Conservation (phyloP, 169 alveolate species). For the Cryptosporidium bovis region DNA sequence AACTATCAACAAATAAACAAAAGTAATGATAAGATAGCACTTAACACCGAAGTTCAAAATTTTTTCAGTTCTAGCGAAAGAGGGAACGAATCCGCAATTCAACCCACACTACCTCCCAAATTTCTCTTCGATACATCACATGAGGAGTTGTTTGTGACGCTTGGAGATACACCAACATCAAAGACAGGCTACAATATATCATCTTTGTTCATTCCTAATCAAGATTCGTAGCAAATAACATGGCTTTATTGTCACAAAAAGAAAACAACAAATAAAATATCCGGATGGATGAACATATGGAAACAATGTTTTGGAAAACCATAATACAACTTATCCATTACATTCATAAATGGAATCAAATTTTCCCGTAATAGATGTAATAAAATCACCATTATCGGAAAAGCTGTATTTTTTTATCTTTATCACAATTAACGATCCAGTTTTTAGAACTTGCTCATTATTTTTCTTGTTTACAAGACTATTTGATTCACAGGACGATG, state of each 20-base stretch:
- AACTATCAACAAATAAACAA: neutral
- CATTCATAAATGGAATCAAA: constrained; percentile 32
- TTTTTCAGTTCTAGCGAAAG: neutral
- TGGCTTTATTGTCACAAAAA: neutral
- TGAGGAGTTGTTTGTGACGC: constrained; percentile 63
- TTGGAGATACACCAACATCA: constrained; percentile 72
- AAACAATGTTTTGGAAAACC: too few species aligned
- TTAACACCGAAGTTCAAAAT: neutral
- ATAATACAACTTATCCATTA: neutral
- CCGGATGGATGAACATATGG: too few species aligned
- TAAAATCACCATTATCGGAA: constrained; percentile 67
- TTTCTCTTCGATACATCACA: constrained; percentile 29
- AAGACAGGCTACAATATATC: constrained; percentile 40
- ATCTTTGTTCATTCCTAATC: constrained; percentile 60
- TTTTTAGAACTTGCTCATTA: constrained; percentile 16
- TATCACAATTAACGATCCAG: constrained; percentile 31
- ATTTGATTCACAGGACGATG: constrained; percentile 27
- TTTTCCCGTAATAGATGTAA: constrained; percentile 53
- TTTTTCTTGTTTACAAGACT: constrained; percentile 39
- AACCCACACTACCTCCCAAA: neutral
- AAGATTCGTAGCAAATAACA: constrained; percentile 27
- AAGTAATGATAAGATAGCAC: neutral
- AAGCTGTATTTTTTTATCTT: constrained; percentile 37
- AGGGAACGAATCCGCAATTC: neutral
- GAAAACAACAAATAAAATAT: neutral